Percentiles rank a stretch among this genome's conserved stretches.
Conservation (phyloP, 257 asterid species). For the Przewalskia tangutica region DNA sequence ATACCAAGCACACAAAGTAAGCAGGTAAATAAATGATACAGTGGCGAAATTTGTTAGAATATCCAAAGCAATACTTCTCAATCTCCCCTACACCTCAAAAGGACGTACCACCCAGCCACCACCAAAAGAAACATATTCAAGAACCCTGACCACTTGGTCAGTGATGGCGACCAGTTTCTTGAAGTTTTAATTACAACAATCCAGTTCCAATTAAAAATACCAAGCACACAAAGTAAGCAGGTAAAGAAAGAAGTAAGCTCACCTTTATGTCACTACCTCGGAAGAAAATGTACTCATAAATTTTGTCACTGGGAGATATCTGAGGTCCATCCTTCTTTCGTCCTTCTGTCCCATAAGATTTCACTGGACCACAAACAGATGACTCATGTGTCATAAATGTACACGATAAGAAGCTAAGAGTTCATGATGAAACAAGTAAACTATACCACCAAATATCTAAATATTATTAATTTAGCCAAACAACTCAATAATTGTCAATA, state of each 20-base stretch:
- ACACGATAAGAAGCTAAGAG: neutral
- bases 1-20: neutral
- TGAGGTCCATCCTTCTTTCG: conserved; percentile 15
- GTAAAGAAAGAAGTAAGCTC: neutral
- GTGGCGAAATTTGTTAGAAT: neutral
- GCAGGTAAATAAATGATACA: neutral
- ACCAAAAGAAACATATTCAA: neutral
- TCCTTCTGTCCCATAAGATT: conserved; percentile 29
- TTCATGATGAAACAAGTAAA: neutral
- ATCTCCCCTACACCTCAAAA: neutral
- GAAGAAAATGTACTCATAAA: conserved; percentile 19
- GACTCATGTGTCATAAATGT: neutral
- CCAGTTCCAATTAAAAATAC: neutral
- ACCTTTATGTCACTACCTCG: conserved; percentile 26
- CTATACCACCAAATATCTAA: neutral
- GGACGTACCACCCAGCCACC: neutral
- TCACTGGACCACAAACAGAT: conserved; percentile 16
- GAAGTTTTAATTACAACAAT: neutral
- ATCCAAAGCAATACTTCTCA: neutral
- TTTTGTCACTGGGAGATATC: conserved; percentile 15
- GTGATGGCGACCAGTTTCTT: neutral
- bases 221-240: neutral
- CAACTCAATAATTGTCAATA: neutral
- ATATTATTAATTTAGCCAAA: neutral
- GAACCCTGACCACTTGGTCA: neutral